Evolutionary conservation across 768 basidiomycete genomes (phyloP), one percentile per base, ranked within the genome.

Genomic region (Suillus placidus): DNA sequence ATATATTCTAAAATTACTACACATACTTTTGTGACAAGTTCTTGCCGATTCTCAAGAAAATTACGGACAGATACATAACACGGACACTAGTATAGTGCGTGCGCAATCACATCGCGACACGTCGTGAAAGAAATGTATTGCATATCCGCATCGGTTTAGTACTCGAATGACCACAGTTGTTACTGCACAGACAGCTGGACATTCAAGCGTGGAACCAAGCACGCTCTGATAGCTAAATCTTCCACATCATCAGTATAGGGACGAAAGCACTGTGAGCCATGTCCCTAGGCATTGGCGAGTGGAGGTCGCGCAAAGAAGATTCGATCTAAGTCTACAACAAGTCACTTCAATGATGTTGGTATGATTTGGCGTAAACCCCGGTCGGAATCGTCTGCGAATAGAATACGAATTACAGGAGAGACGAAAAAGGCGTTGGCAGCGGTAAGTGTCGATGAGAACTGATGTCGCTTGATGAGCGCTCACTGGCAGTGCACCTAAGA

Each of bases 201-300:
- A 85, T 81, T 86, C 88, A 87, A 92, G 90, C 83, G 90, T 91
- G 90, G 90, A 51, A 91, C 86, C 85, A 82, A 78, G 85, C 78
- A 76, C 64, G 43, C 54, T 70, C 57, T 20, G 18, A 62, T 65
- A 69, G 61, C 64, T 84, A 58, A 42, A 72, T 91, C 84, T 91
- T 81, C 90, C 90, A 91, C 88, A 66, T 76, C 81, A 80, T 89
- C 81, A 87, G 89, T 90, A 87, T 60, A 87, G 89, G 77, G 84
- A 90, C 90, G 88, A 92, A 84, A 86, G 90, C 89, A 89, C 70
- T 66, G 77, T 74, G 69, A 73, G 88, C 90, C 82, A 77, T 92
- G 90, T 90, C 80, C 85, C 90, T 85, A 89, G 90, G 89, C 89
- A 84, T 80, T 76, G 80, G 87, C 80, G 80, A 80, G 88, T 91